Evolutionary conservation across 495 filamentous ascomycete species (phyloP).

Genomic region (Neurospora sp.): DNA sequence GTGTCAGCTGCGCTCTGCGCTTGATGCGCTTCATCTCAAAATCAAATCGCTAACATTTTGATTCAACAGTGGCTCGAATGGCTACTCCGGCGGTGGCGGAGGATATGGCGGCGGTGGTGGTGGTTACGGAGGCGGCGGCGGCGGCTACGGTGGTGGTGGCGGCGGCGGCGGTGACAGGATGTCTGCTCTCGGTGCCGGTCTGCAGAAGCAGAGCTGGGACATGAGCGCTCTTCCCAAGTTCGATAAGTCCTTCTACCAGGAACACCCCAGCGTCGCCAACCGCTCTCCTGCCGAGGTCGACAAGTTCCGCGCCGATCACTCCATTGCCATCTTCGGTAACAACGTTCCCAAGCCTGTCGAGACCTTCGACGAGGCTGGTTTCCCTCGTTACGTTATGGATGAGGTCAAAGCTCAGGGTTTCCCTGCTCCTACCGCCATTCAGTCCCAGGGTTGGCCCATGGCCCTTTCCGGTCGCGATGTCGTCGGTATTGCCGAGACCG

Average conservation of each 20-base stretch:
- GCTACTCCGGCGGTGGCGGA: constrained; percentile 19
- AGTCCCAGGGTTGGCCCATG: constrained; percentile 99
- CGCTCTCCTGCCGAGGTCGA: constrained; percentile 74
- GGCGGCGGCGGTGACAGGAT: constrained; percentile 79
- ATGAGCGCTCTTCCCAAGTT: constrained; percentile 78
- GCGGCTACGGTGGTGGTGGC: constrained; percentile 43
- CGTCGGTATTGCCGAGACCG: constrained; percentile 98
- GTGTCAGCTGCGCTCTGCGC: constrained; percentile 6
- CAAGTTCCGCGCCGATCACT: constrained; percentile 69
- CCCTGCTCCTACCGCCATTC: constrained; percentile 82
- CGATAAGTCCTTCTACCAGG: constrained; percentile 98
- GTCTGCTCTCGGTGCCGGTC: constrained; percentile 74
- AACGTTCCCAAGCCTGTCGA: constrained; percentile 87
- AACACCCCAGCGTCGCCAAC: constrained; percentile 63
- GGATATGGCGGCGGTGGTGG: constrained; percentile 34
- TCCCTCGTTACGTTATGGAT: constrained; percentile 91
- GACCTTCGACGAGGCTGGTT: constrained; percentile 94
- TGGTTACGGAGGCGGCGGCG: constrained; percentile 42
- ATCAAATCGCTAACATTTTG: constrained; percentile 20
- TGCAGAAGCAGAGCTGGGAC: constrained; percentile 85
- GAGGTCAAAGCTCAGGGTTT: constrained; percentile 98
- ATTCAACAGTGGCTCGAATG: constrained; percentile 18
- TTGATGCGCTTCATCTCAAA: constrained; percentile 3
- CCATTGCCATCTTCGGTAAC: constrained; percentile 66
- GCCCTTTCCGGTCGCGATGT: constrained; percentile 96